Conservation (phyloP, 352 stramenopile species). For the Phytophthora capsici region DNA sequence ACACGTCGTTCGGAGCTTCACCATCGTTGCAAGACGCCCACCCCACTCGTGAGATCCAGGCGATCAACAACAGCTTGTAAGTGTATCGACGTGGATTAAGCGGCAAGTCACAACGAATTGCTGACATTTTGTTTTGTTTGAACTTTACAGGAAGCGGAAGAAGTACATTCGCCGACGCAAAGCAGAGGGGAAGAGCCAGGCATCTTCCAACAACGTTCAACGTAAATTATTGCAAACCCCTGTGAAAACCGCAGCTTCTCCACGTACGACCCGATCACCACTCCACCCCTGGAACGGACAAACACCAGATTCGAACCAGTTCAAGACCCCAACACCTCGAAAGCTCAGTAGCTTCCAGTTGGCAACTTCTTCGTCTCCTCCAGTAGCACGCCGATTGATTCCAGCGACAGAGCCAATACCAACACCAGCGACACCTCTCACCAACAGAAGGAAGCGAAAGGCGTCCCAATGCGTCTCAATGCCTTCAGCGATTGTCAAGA, state of each 20-base stretch:
- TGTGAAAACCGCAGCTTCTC: slow-evolving; percentile 44
- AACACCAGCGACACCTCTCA: slow-evolving; percentile 16
- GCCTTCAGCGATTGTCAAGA: slow-evolving; percentile 22
- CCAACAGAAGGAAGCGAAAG: slow-evolving; percentile 35
- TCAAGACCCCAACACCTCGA: slow-evolving; percentile 31
- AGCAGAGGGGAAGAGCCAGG: slow-evolving; percentile 46
- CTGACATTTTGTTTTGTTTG: slow-evolving; percentile 2
- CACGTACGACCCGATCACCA: slow-evolving; percentile 33
- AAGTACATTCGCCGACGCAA: slow-evolving; percentile 65
- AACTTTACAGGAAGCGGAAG: slow-evolving; percentile 56
- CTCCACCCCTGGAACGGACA: slow-evolving; percentile 55
- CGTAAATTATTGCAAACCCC: slow-evolving; percentile 79
- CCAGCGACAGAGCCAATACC: slow-evolving; percentile 13
- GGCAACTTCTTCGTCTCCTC: slow-evolving; percentile 13
- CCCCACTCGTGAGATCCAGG: slow-evolving; percentile 71
- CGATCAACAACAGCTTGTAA: slow-evolving; percentile 87
- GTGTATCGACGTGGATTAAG: slow-evolving; percentile 4
- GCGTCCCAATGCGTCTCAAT: slow-evolving; percentile 25
- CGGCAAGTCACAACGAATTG: slow-evolving; percentile 2
- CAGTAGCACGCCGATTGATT: slow-evolving; percentile 22
- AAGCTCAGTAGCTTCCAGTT: slow-evolving; percentile 10
- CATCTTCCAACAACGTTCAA: slow-evolving; percentile 53
- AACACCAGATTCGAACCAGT: slow-evolving; percentile 22
- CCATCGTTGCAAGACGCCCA: slow-evolving; percentile 38
- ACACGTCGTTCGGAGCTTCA: slow-evolving; percentile 59